Evolutionary conservation across 768 basidiomycete species (phyloP).

Genomic region (Tephrocybe sp.): DNA sequence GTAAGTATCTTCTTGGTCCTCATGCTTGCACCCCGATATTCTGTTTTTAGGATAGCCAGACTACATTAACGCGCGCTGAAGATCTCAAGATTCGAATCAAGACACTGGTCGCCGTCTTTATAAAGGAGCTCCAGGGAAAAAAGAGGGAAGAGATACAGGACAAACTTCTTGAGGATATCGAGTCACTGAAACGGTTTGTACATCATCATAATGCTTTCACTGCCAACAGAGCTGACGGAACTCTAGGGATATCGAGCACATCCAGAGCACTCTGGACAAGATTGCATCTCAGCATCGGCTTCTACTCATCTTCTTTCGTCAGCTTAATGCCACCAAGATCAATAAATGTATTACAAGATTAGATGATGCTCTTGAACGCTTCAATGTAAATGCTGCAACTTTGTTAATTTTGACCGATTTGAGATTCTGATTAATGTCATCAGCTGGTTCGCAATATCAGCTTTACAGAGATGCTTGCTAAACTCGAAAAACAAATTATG

Average conservation of each 20-base stretch:
- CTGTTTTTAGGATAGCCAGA: slow-evolving; percentile 2
- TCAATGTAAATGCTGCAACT: slow-evolving; percentile 5
- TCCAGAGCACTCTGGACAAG: neutral
- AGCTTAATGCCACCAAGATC: neutral
- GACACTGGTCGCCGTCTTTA: slow-evolving; percentile 4
- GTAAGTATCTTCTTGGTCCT: neutral
- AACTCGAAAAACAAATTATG: slow-evolving; percentile 10
- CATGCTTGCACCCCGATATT: neutral
- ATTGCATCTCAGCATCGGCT: slow-evolving; percentile 3
- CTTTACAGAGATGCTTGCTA: neutral
- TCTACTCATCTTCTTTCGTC: slow-evolving; percentile 1
- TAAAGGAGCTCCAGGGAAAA: slow-evolving; percentile 12
- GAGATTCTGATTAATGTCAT: neutral
- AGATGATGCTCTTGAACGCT: slow-evolving; percentile 5
- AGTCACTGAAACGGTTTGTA: neutral
- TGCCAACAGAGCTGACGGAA: neutral
- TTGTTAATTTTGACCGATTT: neutral
- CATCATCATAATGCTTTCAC: no score
- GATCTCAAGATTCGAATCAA: slow-evolving; percentile 10
- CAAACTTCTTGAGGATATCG: slow-evolving; percentile 3
- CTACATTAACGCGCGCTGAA: slow-evolving; percentile 2
- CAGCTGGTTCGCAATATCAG: slow-evolving; percentile 7
- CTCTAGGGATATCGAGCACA: slow-evolving; percentile 3
- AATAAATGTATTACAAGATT: slow-evolving; percentile 2
- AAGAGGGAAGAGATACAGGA: slow-evolving; percentile 2